Conservation (phyloP, 108 stramenopile genomes). For the Nitzschia inconspicua region DNA sequence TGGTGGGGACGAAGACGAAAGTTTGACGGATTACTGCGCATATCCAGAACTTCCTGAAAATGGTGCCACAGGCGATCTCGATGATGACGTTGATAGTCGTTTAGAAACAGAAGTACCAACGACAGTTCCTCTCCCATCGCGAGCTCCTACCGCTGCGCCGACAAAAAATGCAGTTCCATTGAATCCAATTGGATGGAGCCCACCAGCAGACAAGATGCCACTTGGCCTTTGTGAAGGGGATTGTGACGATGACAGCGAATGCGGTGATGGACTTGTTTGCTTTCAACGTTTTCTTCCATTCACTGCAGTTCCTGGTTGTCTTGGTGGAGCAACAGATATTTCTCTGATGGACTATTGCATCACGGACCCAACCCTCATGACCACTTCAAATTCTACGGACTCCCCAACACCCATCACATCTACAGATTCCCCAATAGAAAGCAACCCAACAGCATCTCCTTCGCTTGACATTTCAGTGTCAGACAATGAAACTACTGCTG, state of each 20-base stretch:
- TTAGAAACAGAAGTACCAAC: background rate
- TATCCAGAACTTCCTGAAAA: background rate
- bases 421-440: background rate
- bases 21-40: constrained; percentile 29
- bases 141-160: background rate
- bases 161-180: background rate
- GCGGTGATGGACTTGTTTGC: constrained; percentile 32
- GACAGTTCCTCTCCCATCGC: background rate
- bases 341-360: constrained; percentile 14
- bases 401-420: background rate
- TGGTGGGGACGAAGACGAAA: constrained; percentile 27
- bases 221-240: constrained; percentile 41
- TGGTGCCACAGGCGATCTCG: background rate
- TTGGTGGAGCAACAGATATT: constrained; percentile 1
- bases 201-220: background rate
- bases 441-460: background rate
- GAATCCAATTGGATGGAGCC: constrained; percentile 7
- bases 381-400: background rate
- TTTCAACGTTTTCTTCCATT: constrained; percentile 19
- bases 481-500: background rate
- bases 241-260: constrained; percentile 37
- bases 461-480: background rate
- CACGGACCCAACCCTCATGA: background rate
- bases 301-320: constrained; percentile 18
- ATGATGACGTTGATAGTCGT: background rate